Conservation (phyloP, 306 rosid genomes). For the Adenanthera pavonina region DNA sequence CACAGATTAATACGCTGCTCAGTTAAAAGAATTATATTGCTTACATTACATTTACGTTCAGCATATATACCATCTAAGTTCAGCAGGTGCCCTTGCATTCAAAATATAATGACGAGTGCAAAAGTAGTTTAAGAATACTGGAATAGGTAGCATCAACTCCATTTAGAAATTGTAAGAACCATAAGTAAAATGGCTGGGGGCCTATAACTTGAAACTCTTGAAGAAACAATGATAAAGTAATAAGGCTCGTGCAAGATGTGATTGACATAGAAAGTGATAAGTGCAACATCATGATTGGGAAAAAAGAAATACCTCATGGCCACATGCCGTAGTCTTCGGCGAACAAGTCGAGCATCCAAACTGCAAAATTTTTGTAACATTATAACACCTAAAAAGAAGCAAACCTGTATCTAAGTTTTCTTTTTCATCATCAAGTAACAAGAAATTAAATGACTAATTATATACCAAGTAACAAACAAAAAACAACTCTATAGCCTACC, state of each 20-base stretch:
- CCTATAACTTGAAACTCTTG: not conserved
- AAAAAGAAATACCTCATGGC: slow-evolving; percentile 67
- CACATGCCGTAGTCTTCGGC: slow-evolving; percentile 81
- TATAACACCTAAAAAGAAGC: slow-evolving; percentile 23
- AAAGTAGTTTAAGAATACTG: not conserved
- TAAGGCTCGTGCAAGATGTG: not conserved
- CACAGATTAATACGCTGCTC: not conserved
- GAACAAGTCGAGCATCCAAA: slow-evolving; percentile 82
- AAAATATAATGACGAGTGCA: not conserved
- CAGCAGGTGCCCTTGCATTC: not conserved
- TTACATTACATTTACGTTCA: not conserved
- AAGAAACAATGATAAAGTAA: not conserved
- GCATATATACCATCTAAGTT: not conserved
- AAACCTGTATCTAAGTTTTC: slow-evolving; percentile 2
- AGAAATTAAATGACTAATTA: not conserved
- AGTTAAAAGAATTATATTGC: not conserved
- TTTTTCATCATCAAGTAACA: slow-evolving; percentile 13
- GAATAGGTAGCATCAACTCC: not conserved
- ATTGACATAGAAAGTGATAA: not conserved
- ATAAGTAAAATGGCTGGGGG: not conserved
- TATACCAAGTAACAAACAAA: not conserved
- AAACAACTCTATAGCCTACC: not conserved
- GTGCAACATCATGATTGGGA: not conserved
- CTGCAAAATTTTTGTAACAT: slow-evolving; percentile 53
- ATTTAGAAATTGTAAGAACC: not conserved